Conservation (phyloP, 768 basidiomycete genomes). For the Tulasnella sp. region DNA sequence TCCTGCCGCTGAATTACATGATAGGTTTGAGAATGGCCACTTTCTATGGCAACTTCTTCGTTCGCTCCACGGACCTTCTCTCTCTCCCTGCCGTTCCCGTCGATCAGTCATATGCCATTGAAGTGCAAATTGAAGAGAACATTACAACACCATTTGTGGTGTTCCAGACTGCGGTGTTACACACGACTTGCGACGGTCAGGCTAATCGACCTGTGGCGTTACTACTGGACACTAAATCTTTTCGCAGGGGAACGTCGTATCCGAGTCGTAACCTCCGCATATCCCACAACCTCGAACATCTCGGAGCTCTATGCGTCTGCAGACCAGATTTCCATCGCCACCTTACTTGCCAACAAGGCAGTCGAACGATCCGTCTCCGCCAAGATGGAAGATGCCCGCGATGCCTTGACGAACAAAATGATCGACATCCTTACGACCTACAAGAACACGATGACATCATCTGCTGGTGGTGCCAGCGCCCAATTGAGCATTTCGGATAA, state of each 20-base stretch:
- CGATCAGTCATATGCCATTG: slow-evolving; percentile 92
- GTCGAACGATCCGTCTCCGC: slow-evolving; percentile 77
- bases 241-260: slow-evolving; percentile 66
- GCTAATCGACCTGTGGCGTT: background rate
- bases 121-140: slow-evolving; percentile 90
- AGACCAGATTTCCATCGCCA: slow-evolving; percentile 77
- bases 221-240: background rate
- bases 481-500: slow-evolving; percentile 89
- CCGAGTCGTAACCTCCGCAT: slow-evolving; percentile 75
- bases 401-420: slow-evolving; percentile 69
- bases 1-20: background rate
- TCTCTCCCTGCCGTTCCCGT: slow-evolving; percentile 95
- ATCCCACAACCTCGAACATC: slow-evolving; percentile 77
- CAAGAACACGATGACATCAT: slow-evolving; percentile 93
- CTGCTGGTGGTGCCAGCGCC: slow-evolving; percentile 85
- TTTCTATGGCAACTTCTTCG: slow-evolving; percentile 99
- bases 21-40: slow-evolving; percentile 85
- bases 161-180: slow-evolving; percentile 85
- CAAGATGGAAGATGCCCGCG: slow-evolving; percentile 81
- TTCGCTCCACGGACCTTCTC: slow-evolving; percentile 89
- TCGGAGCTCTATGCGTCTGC: slow-evolving; percentile 84
- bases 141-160: slow-evolving; percentile 85
- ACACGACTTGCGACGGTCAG: slow-evolving; percentile 82
- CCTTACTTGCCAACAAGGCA: slow-evolving; percentile 80
- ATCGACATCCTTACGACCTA: slow-evolving; percentile 77